Conservation (phyloP, 352 stramenopile genomes). For the Globisporangium yorkense region DNA sequence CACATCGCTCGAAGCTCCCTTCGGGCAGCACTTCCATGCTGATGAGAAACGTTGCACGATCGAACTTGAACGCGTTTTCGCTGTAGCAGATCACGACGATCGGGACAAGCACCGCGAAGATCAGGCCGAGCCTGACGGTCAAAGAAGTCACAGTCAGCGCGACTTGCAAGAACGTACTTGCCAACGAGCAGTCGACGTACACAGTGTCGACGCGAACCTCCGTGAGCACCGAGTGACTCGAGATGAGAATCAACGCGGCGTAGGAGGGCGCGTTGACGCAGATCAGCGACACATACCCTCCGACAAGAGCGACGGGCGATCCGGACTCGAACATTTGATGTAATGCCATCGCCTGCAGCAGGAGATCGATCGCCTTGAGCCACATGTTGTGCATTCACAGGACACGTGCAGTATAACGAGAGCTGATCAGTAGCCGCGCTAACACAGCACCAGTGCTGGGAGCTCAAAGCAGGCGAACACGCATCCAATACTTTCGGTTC, state of each 20-base stretch:
- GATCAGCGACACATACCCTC: constrained; percentile 12
- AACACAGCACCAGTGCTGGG: neutral
- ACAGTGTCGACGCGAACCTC: constrained; percentile 27
- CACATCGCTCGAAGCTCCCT: constrained; percentile 26
- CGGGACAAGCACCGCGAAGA: constrained; percentile 22
- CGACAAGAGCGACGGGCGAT: constrained; percentile 7
- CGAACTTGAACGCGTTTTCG: constrained; percentile 21
- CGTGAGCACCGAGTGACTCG: constrained; percentile 10
- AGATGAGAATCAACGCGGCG: constrained; percentile 9
- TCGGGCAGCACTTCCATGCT: constrained; percentile 20
- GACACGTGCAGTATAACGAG: neutral
- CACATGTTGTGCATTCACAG: constrained; percentile 17
- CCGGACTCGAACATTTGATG: constrained; percentile 20
- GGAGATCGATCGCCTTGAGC: constrained; percentile 22
- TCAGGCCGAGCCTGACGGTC: constrained; percentile 21
- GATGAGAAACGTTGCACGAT: constrained; percentile 17
- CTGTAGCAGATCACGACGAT: constrained; percentile 21
- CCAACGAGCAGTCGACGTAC: neutral
- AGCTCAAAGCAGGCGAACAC: constrained; percentile 3
- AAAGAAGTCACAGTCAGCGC: neutral
- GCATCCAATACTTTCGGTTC: constrained; percentile 29
- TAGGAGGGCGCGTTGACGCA: constrained; percentile 14
- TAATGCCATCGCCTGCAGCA: constrained; percentile 18
- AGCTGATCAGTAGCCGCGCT: neutral
- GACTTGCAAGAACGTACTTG: neutral